Percentiles rank a stretch among this genome's conserved stretches.
Evolutionary conservation across 305 asterid genomes (phyloP).

Genomic region (Rubia tinctorum): DNA sequence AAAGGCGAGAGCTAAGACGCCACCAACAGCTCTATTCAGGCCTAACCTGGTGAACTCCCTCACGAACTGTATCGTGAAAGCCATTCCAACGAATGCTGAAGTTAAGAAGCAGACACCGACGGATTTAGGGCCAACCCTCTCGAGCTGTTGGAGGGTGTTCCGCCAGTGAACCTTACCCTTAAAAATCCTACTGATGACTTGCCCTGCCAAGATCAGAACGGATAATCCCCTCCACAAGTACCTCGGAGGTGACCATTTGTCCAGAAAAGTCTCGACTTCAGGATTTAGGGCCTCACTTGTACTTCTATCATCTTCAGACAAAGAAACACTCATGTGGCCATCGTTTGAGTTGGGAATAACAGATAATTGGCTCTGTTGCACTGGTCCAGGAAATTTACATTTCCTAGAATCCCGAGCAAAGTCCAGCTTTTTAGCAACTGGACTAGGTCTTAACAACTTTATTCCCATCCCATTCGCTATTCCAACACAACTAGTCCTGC

Average conservation of each 20-base stretch:
- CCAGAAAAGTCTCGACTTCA: slow-evolving; percentile 40
- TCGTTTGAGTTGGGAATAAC: slow-evolving; percentile 45
- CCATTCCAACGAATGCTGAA: slow-evolving; percentile 97
- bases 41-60: slow-evolving; percentile 92
- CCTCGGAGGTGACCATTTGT: slow-evolving; percentile 83
- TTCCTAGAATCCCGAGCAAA: slow-evolving; percentile 30
- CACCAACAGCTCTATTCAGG: slow-evolving; percentile 82
- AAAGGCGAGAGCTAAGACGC: slow-evolving; percentile 86
- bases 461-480: slow-evolving; percentile 20
- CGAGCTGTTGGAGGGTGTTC: slow-evolving; percentile 82
- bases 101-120: slow-evolving; percentile 88
- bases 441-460: slow-evolving; percentile 25
- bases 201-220: slow-evolving; percentile 64
- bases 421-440: slow-evolving; percentile 29
- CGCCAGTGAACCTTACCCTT: slow-evolving; percentile 80
- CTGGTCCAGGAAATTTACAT: slow-evolving; percentile 30
- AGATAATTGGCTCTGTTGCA: slow-evolving; percentile 26
- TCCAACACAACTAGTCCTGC: slow-evolving; percentile 42
- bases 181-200: slow-evolving; percentile 50
- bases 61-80: slow-evolving; percentile 93
- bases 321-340: slow-evolving; percentile 45
- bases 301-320: slow-evolving; percentile 39
- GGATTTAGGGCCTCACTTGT: slow-evolving; percentile 26
- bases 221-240: slow-evolving; percentile 93
- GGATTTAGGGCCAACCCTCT: slow-evolving; percentile 89